Conservation (phyloP, 1,139 yeast species). For the Pichia sp. region DNA sequence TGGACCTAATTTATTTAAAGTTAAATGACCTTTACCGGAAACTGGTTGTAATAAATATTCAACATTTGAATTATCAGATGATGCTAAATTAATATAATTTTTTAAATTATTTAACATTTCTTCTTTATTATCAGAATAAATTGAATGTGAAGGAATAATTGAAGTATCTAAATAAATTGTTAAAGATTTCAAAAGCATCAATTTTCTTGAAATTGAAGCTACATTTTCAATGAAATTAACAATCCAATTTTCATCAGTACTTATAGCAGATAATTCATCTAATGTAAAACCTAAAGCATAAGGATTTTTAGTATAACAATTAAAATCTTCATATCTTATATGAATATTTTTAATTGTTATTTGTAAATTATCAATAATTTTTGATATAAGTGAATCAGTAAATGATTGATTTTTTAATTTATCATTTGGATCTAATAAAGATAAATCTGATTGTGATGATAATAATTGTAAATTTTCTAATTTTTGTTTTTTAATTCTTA, state of each 20-base stretch:
- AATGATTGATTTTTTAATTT: constrained; percentile 61
- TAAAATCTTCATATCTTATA: constrained; percentile 78
- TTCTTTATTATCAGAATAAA: constrained; percentile 38
- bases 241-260: constrained; percentile 79
- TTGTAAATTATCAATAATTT: constrained; percentile 88
- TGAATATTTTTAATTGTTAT: constrained; percentile 91
- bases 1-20: constrained; percentile 72
- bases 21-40: constrained; percentile 77
- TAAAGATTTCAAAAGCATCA: constrained; percentile 67
- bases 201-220: constrained; percentile 63
- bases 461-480: constrained; percentile 64
- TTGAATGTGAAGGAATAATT: constrained; percentile 32
- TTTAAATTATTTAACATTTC: constrained; percentile 41
- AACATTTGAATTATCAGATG: constrained; percentile 29
- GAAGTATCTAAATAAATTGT: constrained; percentile 86
- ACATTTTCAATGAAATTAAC: constrained; percentile 79
- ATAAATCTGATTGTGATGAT: constrained; percentile 27
- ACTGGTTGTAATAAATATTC: constrained; percentile 84
- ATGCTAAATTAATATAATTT: constrained; percentile 26
- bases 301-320: constrained; percentile 59
- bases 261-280: constrained; percentile 83
- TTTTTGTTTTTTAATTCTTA: constrained; percentile 58
- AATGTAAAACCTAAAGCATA: constrained; percentile 80
- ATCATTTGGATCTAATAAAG: constrained; percentile 35
- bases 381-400: constrained; percentile 80